A percentile compares a stretch with the other conserved stretches of the same genome.
These are phyloP conservation scores for Ascoidea asiatica DNA, from an alignment of 805 yeast genomes.

Conservation along the genomic window DNA sequence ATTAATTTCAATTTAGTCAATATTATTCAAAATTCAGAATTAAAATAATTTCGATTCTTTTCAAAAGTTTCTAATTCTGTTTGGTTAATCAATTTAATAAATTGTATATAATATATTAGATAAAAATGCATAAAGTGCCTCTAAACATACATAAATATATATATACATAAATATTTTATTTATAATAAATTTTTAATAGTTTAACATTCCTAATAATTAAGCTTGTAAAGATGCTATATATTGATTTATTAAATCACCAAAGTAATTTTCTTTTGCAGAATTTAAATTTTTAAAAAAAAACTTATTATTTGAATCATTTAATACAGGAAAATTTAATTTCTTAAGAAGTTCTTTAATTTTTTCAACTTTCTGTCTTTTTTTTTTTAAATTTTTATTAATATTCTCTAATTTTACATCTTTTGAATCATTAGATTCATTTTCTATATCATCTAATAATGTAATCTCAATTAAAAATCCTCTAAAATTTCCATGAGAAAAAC, in stretches of 20 bases:
- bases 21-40: too few species aligned
- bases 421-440: neutral
- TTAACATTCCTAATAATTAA: neutral
- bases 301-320: slow-evolving; percentile 22
- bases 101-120: too few species aligned
- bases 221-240: slow-evolving; percentile 7
- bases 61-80: too few species aligned
- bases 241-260: slow-evolving; percentile 10
- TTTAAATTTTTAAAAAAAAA: slow-evolving; percentile 16
- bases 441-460: neutral
- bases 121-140: too few species aligned
- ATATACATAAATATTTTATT: slow-evolving; percentile 2
- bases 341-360: slow-evolving; percentile 18
- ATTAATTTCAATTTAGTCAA: too few species aligned
- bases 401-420: neutral
- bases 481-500: slow-evolving; percentile 62
- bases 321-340: slow-evolving; percentile 24
- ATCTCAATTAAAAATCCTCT: slow-evolving; percentile 57
- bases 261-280: slow-evolving; percentile 2
- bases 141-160: too few species aligned
- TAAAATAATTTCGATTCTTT: too few species aligned
- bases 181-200: neutral
- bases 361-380: slow-evolving; percentile 1
- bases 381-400: neutral
- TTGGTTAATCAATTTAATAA: too few species aligned